These are phyloP conservation scores for Ceratocystis diversiconidia DNA, from an alignment of 2,329 filamentous ascomycete genomes.

Conservation along the genomic window DNA sequence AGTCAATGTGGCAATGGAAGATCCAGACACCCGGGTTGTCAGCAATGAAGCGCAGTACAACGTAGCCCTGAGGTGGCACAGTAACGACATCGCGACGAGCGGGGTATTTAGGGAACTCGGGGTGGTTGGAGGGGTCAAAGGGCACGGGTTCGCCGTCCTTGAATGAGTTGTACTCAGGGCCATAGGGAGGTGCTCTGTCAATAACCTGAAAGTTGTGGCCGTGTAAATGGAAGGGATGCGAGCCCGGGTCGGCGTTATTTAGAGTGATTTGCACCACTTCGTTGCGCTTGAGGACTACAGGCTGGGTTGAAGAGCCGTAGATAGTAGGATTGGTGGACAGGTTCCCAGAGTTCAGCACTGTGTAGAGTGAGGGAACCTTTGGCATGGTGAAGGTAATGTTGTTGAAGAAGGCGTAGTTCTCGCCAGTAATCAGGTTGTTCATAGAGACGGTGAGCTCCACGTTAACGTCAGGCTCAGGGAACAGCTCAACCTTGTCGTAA, in stretches of 20 bases:
- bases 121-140: slow-evolving; percentile 28
- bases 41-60: slow-evolving; percentile 33
- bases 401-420: slow-evolving; percentile 45
- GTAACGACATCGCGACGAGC: slow-evolving; percentile 36
- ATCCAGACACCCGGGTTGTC: slow-evolving; percentile 34
- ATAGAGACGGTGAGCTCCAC: slow-evolving; percentile 37
- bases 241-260: slow-evolving; percentile 43
- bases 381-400: slow-evolving; percentile 48
- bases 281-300: slow-evolving; percentile 40
- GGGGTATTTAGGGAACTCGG: slow-evolving; percentile 28
- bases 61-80: slow-evolving; percentile 33
- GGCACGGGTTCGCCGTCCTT: slow-evolving; percentile 21
- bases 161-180: slow-evolving; percentile 16
- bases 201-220: slow-evolving; percentile 44
- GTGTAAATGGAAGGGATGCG: slow-evolving; percentile 52
- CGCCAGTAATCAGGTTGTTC: slow-evolving; percentile 41
- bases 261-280: slow-evolving; percentile 43
- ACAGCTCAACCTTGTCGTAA: slow-evolving; percentile 35
- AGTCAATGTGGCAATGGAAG: slow-evolving; percentile 38
- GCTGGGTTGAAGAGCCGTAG: slow-evolving; percentile 37
- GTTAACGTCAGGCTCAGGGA: slow-evolving; percentile 34
- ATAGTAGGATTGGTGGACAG: slow-evolving; percentile 33
- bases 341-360: slow-evolving; percentile 42
- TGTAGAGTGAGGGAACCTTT: slow-evolving; percentile 55
- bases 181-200: slow-evolving; percentile 17